phyloP scores from a whole-genome alignment of 352 stramenopile species.

The Peronospora belbahrii region DNA sequence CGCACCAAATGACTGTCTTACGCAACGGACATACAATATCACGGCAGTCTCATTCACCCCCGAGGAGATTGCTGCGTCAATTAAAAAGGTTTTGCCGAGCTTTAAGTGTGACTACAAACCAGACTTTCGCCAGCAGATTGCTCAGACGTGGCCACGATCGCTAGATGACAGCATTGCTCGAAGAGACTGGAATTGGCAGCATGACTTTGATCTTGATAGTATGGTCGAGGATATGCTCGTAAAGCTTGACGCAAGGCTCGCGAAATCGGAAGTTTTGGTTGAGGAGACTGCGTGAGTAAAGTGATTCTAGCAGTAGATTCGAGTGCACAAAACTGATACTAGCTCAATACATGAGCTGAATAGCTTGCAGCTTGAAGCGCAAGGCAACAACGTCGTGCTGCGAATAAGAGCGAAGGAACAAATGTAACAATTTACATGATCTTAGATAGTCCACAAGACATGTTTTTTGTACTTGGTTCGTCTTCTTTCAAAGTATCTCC shows the following conservation, averaged over 20 bases:
- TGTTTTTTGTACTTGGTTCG: background rate
- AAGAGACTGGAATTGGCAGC: slow-evolving; percentile 85
- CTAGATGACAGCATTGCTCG: slow-evolving; percentile 79
- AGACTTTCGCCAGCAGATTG: slow-evolving; percentile 88
- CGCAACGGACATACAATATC: slow-evolving; percentile 88
- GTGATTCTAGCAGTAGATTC: background rate
- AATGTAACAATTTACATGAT: too few relatives aligned
- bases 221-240: slow-evolving; percentile 89
- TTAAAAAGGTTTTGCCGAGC: slow-evolving; percentile 78
- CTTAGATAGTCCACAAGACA: background rate
- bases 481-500: background rate
- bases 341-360: too few relatives aligned
- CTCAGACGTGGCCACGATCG: slow-evolving; percentile 84
- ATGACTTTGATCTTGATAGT: slow-evolving; percentile 82
- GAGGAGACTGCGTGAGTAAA: slow-evolving; percentile 17
- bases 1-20: slow-evolving; percentile 56
- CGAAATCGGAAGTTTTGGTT: slow-evolving; percentile 11
- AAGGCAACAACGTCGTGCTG: too few relatives aligned
- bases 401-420: too few relatives aligned
- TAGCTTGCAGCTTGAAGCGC: too few relatives aligned
- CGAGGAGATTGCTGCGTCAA: slow-evolving; percentile 72
- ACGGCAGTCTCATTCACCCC: slow-evolving; percentile 87
- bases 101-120: slow-evolving; percentile 86
- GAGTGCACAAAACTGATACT: too few relatives aligned
- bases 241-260: slow-evolving; percentile 74